A percentile compares a stretch with the other conserved stretches of the same genome.
These are phyloP conservation scores for Porphyrellus sp. DNA, from an alignment of 1,284 basidiomycete genomes.

Conservation along the genomic window DNA sequence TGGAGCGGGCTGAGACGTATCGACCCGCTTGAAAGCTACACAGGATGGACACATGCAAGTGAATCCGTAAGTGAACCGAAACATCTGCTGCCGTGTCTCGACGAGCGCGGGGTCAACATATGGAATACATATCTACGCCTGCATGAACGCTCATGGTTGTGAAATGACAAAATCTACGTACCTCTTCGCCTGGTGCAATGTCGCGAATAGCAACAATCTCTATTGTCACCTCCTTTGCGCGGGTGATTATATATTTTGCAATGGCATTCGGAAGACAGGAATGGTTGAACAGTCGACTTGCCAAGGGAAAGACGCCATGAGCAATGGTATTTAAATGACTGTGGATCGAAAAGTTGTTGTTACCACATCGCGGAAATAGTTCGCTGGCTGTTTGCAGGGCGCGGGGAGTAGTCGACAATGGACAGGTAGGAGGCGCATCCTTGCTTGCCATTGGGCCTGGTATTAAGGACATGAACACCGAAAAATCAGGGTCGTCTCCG, in stretches of 20 bases:
- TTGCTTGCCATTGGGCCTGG: conserved; percentile 38
- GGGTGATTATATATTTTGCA: conserved; percentile 52
- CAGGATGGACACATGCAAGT: conserved; percentile 60
- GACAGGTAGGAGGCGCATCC: conserved; percentile 34
- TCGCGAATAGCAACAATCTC: conserved; percentile 59
- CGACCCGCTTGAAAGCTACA: conserved; percentile 38
- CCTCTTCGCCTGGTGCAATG: conserved; percentile 61
- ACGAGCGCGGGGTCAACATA: conserved; percentile 73
- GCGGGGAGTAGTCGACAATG: conserved; percentile 27
- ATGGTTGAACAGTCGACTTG: conserved; percentile 75
- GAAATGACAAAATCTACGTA: conserved; percentile 27
- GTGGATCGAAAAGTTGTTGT: conserved; percentile 75
- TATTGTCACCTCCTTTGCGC: conserved; percentile 46
- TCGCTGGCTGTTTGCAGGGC: conserved; percentile 38
- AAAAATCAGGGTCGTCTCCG: conserved; percentile 30
- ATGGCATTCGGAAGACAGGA: conserved; percentile 71
- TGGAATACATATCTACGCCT: conserved; percentile 58
- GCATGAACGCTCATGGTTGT: not conserved
- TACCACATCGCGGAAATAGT: conserved; percentile 60
- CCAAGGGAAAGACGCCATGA: conserved; percentile 68
- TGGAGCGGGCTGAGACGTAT: conserved; percentile 24
- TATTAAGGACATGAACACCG: conserved; percentile 51
- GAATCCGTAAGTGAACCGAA: conserved; percentile 65
- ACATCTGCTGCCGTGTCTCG: conserved; percentile 55
- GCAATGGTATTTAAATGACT: conserved; percentile 63